A percentile compares a stretch with the other conserved stretches of the same genome.
Conservation (phyloP, 805 yeast species). For the Lachancea quebecensis region DNA sequence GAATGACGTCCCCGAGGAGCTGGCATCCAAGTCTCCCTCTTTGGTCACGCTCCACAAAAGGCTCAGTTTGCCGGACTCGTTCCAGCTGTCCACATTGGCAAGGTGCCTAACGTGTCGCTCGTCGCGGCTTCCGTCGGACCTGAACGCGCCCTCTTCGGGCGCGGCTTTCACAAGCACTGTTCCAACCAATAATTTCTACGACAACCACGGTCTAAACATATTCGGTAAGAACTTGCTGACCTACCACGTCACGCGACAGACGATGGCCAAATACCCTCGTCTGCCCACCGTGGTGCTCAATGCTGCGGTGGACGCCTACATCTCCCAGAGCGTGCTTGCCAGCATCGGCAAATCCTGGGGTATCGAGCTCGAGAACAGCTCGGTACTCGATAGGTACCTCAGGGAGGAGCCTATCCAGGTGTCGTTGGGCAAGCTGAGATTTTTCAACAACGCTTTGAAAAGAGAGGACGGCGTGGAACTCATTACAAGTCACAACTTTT, state of each 20-base stretch:
- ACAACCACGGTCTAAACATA: conserved; percentile 72
- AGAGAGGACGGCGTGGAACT: conserved; percentile 46
- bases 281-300: conserved; percentile 74
- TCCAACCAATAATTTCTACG: conserved; percentile 42
- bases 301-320: conserved; percentile 68
- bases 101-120: conserved; percentile 65
- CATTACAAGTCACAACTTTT: conserved; percentile 34
- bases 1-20: conserved; percentile 36
- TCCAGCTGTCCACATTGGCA: conserved; percentile 62
- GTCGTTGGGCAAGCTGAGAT: conserved; percentile 66
- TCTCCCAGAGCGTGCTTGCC: conserved; percentile 59
- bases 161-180: conserved; percentile 26
- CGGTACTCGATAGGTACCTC: conserved; percentile 59
- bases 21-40: conserved; percentile 58
- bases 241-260: conserved; percentile 67
- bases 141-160: conserved; percentile 13
- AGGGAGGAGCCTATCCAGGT: conserved; percentile 61
- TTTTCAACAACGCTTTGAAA: conserved; percentile 23
- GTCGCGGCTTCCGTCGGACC: conserved; percentile 23
- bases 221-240: conserved; percentile 75
- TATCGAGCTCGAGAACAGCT: conserved; percentile 63
- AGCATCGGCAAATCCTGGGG: conserved; percentile 81
- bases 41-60: conserved; percentile 74
- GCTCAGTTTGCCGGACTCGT: conserved; percentile 52
- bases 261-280: conserved; percentile 78